Evolutionary conservation across 2,329 filamentous ascomycete species (phyloP).

Genomic region (Fusarium pseudocircinatum): DNA sequence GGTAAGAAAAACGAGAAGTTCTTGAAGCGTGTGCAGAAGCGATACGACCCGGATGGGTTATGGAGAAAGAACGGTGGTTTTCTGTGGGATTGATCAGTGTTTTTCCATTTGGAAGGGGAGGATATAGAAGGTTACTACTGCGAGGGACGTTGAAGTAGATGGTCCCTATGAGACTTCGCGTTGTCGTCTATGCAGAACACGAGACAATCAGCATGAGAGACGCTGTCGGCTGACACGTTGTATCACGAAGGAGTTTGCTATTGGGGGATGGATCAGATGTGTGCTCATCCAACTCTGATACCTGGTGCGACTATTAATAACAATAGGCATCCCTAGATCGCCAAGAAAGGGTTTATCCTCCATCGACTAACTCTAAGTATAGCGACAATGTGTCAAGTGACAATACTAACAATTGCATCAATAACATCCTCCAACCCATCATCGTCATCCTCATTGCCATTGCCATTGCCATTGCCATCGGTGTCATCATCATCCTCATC

Average conservation of each 20-base stretch:
- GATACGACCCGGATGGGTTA: background rate
- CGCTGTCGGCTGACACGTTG: accelerated
- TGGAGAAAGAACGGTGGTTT: background rate
- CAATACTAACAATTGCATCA: background rate
- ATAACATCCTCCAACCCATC: background rate
- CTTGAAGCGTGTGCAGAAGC: background rate
- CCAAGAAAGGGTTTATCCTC: accelerated
- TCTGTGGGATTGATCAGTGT: background rate
- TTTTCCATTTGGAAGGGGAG: accelerated
- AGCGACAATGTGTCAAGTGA: background rate
- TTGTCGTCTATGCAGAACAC: background rate
- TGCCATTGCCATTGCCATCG: accelerated
- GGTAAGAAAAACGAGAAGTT: background rate
- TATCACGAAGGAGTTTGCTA: background rate
- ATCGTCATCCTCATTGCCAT: too few species aligned
- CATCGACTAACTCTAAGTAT: accelerated
- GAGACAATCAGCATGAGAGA: accelerated
- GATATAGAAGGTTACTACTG: accelerated
- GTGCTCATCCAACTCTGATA: too few species aligned
- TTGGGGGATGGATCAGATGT: background rate
- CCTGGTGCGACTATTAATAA: background rate
- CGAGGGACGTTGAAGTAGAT: background rate
- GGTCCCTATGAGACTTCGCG: too few species aligned
- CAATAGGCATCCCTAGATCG: too few species aligned
- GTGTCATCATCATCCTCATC: too few species aligned